Base-by-base conservation (phyloP, 2,329 filamentous ascomycete species). In the Tolypocladium tropicale region DNA sequence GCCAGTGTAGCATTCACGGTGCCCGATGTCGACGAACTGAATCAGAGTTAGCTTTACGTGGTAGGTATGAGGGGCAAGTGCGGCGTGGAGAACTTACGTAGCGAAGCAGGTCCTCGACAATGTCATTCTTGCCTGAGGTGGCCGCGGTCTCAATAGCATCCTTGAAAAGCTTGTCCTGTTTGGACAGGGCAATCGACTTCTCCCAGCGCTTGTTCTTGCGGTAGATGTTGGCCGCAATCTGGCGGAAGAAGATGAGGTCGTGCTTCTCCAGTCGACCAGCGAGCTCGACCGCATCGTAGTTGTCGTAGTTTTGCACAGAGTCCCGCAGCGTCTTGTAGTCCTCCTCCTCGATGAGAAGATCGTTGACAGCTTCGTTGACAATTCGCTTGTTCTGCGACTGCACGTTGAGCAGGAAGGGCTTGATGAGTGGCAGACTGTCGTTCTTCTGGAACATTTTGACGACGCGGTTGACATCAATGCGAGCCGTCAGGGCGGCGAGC, bases 131-230 rank as follows among this genome's bases (percentile, higher is more conserved):
- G 69, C 82, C 80, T 53, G 93, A 97, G 56, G 96, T 89, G 32
- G 94, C 94, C 34, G 95, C 84, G 16, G 94, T 99, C 80, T 99
- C 94, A 61, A 99, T 97, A 30, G 95, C 94, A 75, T 99, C 94
- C 80, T 96, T 97, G 86, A 94, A 99, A 18, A 99, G 80, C 82
- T 96, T 97, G 78, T 99, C 94, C 72, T 99, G 93, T 81, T 99
- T 99, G 18, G 93, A 97, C 51, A 99, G 79, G 36, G 90, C 84
- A 72, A 99, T 99, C 4, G 92, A 96, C 78, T 97, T 97, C 78
- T 97, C 93, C 95, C 95, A 99, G 61, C 94, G 85, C 87, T 97
- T 97, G 80, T 96, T 97, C 83, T 97, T 99, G 72, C 95, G 91
- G 79, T 97, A 99, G 73, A 99, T 99, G 75, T 82, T 96, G 62